Base-by-base conservation (phyloP, 2,329 filamentous ascomycete species). In the Achaetomium macrosporum region DNA sequence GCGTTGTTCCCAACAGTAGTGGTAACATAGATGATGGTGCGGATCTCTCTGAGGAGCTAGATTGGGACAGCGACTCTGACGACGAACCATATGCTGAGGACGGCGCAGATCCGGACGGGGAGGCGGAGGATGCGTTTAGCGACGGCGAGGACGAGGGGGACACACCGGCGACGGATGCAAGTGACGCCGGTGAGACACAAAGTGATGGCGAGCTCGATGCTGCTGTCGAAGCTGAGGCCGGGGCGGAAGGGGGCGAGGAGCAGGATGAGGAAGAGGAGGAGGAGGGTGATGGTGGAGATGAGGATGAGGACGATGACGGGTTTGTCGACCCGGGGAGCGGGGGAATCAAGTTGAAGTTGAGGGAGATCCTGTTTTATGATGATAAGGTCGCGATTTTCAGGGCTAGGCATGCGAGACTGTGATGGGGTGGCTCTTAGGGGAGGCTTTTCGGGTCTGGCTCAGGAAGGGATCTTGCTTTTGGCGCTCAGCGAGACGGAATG, bases 361-460 rank as follows among this genome's bases (percentile, higher is more conserved):
- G 87, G 56, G 87, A 92, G 72, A 92, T 93, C 58, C 69, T 91
- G 57, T 92, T 90, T 68, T 91, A 90, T 63, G 88, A 92, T 66
- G 88, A 92, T 66, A 88, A 89, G 68, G 82, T 90, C 49, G 83
- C 85, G 29, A 84, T 92, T 53, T 92, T 92, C 71, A 87, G 85
- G 67, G 85, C 86, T 31, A 78, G 88, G 55, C 84, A 88, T 68
- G 83, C 79, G 16, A 68, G 65, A 61, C 63, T 76, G 51, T 77
- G 41, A 50, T 40, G 20, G 45, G 25, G 15, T n/a, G 19, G 11
- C 16, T 39, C 11, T 29, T 37, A 5, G 12, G 17, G 2, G 7
- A 33, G 29, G 42, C n/a, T 33, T n/a, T 42, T 6, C 2, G 17
- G n/a, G 17, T 25, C 25, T 12, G 40, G 17, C 13, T 25, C 16